phyloP scores from a whole-genome alignment of 2,329 filamentous ascomycete species.

The Pseudogymnoascus sp. region DNA sequence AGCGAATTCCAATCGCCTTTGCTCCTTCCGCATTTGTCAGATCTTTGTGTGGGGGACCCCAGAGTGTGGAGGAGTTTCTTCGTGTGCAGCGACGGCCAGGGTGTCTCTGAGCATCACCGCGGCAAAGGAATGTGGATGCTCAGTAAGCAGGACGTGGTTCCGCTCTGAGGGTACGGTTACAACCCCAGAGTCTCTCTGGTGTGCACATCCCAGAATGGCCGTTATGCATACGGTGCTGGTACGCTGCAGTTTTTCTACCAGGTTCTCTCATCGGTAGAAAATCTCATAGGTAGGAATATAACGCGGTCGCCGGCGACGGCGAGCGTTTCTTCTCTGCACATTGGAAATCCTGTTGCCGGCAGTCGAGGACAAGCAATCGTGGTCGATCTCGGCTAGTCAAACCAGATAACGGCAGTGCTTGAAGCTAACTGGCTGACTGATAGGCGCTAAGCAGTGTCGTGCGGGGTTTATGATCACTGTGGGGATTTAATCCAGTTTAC shows the following conservation, averaged over 20 bases:
- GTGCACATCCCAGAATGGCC: not conserved
- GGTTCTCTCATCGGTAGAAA: not conserved
- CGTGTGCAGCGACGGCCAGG: not conserved
- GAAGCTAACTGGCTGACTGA: not conserved
- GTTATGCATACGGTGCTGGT: not conserved
- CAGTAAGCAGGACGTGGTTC: not conserved
- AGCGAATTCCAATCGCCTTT: not conserved
- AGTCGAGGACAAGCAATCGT: not conserved
- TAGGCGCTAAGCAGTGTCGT: not conserved
- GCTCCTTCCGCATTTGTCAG: not conserved
- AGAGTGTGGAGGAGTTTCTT: not conserved
- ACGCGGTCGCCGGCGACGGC: too few relatives aligned
- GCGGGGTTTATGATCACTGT: not conserved
- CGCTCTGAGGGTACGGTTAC: not conserved
- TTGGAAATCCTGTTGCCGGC: not conserved
- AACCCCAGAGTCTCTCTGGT: not conserved
- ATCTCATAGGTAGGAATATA: not conserved
- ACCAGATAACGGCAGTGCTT: not conserved
- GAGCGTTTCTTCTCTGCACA: not conserved
- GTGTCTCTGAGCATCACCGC: not conserved
- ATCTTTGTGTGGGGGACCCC: not conserved
- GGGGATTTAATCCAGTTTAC: not conserved
- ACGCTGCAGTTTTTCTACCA: not conserved
- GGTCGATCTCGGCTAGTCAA: not conserved
- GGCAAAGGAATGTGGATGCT: not conserved